phyloP scores from a whole-genome alignment of 1,284 basidiomycete species.

The Marasmius oreades region DNA sequence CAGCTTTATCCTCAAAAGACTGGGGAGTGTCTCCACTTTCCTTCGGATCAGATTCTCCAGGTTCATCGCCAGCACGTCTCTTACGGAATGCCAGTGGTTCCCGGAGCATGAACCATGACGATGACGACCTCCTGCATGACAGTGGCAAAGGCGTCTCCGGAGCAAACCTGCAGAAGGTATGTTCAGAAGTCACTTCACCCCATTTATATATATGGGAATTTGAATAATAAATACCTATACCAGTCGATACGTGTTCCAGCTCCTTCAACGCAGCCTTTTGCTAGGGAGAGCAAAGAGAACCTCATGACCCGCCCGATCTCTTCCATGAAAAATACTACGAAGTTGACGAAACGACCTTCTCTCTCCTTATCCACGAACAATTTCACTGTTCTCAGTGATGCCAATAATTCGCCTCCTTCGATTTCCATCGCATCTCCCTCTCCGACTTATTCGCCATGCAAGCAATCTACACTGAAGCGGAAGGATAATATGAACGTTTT shows the following conservation, averaged over 20 bases:
- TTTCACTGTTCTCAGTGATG: not conserved
- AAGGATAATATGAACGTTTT: not conserved
- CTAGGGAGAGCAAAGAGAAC: not conserved
- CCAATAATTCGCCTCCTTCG: not conserved
- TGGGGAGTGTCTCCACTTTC: not conserved
- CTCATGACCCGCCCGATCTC: not conserved
- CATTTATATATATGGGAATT: not conserved
- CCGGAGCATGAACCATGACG: not conserved
- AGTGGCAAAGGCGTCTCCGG: not conserved
- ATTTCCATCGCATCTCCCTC: not conserved
- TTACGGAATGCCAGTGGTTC: not conserved
- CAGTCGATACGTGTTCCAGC: not conserved
- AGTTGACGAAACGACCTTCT: conserved; percentile 1
- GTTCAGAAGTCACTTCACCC: not conserved
- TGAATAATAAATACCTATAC: not conserved
- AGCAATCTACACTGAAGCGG: not conserved
- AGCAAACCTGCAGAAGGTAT: not conserved
- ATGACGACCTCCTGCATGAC: not conserved
- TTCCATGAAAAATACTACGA: not conserved
- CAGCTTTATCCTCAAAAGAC: not conserved
- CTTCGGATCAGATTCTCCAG: not conserved
- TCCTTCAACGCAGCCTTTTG: not conserved
- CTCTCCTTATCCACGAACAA: not conserved
- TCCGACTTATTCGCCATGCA: not conserved
- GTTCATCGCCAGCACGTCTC: not conserved